Percentiles rank a stretch among this genome's conserved stretches.
Conservation (phyloP, 2,329 filamentous ascomycete genomes). For the Bipolaris oryzae region DNA sequence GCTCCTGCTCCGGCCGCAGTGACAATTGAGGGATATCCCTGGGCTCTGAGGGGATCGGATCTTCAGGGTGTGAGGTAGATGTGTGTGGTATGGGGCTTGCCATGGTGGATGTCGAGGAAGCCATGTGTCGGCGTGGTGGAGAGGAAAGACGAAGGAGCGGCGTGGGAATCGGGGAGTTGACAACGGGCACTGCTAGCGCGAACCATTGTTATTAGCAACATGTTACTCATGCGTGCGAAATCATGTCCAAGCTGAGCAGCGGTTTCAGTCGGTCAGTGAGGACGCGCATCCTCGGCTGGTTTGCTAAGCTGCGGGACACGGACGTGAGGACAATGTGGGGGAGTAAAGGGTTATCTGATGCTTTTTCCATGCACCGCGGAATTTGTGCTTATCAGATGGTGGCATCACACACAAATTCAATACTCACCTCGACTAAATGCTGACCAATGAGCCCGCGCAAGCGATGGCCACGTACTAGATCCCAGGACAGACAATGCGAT, state of each 20-base stretch:
- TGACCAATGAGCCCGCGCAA: conserved; percentile 23
- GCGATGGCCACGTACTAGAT: conserved; percentile 19
- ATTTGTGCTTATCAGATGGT: conserved; percentile 38
- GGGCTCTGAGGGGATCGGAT: conserved; percentile 55
- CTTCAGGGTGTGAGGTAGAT: conserved; percentile 53
- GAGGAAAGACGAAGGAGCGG: conserved; percentile 15
- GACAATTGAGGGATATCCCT: conserved; percentile 41
- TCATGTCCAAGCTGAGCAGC: background rate
- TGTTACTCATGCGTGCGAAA: conserved; percentile 13
- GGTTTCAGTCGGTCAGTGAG: background rate
- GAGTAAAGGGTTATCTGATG: conserved; percentile 17
- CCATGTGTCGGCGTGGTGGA: conserved; percentile 28
- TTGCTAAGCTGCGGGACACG: conserved; percentile 9
- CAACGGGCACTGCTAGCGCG: conserved; percentile 27
- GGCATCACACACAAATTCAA: conserved; percentile 31
- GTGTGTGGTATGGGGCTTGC: conserved; percentile 47
- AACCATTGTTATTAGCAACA: conserved; percentile 42
- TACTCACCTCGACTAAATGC: conserved; percentile 28
- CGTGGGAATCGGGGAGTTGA: conserved; percentile 23
- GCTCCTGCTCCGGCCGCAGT: conserved; percentile 3
- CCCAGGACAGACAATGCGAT: conserved; percentile 18
- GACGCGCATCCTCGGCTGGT: conserved; percentile 1
- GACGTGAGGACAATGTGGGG: conserved; percentile 9
- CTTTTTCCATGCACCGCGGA: conserved; percentile 13
- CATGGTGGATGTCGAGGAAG: conserved; percentile 29